Conservation (phyloP, 192 early-diverging fungal species). For the Coemansia sp. region DNA sequence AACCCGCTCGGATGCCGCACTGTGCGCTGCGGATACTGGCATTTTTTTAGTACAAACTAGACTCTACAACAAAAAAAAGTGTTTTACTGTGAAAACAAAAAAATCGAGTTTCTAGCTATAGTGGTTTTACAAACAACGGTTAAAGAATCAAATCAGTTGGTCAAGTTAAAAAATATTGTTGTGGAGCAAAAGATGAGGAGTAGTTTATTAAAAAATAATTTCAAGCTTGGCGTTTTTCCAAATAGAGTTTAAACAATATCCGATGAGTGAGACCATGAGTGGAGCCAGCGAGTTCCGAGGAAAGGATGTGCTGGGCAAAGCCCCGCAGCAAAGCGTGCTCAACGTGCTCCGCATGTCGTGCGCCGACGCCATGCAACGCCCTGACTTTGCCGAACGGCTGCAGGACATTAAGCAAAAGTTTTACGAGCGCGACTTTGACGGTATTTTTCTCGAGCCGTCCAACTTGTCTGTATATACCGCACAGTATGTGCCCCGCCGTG, state of each 20-base stretch:
- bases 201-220: background rate
- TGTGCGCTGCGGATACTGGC: constrained; percentile 12
- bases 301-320: constrained; percentile 16
- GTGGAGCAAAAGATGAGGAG: background rate
- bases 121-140: background rate
- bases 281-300: constrained; percentile 4
- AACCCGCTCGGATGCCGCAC: constrained; percentile 16
- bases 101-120: background rate
- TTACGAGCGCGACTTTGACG: constrained; percentile 74
- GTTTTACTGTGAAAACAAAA: background rate
- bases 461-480: constrained; percentile 84
- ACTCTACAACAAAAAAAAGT: too few relatives aligned
- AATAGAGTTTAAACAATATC: background rate
- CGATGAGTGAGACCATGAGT: background rate
- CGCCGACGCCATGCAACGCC: constrained; percentile 55
- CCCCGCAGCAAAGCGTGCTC: constrained; percentile 57
- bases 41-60: constrained; percentile 2
- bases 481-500: constrained; percentile 80
- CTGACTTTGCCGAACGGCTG: constrained; percentile 61
- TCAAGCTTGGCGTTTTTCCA: constrained; percentile 1
- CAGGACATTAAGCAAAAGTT: constrained; percentile 84
- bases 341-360: constrained; percentile 67
- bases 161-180: background rate
- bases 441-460: constrained; percentile 72
- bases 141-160: constrained; percentile 3